phyloP scores from a whole-genome alignment of 2,329 filamentous ascomycete genomes.

The Xylaria sp. region DNA sequence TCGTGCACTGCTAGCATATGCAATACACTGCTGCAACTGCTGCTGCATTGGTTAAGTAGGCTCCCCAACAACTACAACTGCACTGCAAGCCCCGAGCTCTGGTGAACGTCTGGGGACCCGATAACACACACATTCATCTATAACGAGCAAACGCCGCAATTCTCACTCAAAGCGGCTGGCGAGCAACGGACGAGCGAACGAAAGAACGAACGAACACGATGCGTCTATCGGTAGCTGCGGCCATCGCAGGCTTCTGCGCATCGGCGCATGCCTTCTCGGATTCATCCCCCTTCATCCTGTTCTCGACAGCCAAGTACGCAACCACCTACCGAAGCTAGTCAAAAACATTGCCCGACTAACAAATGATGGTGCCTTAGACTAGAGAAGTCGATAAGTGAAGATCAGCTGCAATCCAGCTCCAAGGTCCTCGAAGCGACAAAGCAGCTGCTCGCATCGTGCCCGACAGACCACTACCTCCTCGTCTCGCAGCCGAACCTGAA shows the following conservation, averaged over 20 bases:
- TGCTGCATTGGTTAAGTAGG: constrained; percentile 11
- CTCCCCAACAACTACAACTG: constrained; percentile 10
- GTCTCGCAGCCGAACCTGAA: constrained; percentile 80
- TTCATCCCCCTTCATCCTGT: constrained; percentile 88
- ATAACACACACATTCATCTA: neutral
- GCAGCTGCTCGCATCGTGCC: constrained; percentile 71
- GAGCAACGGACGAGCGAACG: neutral
- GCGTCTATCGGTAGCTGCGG: constrained; percentile 63
- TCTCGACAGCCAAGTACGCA: constrained; percentile 83
- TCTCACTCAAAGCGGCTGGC: neutral
- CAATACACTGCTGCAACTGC: neutral
- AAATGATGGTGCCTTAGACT: constrained; percentile 34
- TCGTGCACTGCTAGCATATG: neutral
- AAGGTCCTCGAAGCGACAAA: constrained; percentile 57
- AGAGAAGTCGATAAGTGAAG: constrained; percentile 49
- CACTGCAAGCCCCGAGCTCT: constrained; percentile 21
- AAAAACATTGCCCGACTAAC: constrained; percentile 6
- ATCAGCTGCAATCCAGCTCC: constrained; percentile 60
- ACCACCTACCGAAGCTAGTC: neutral
- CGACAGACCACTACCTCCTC: constrained; percentile 79
- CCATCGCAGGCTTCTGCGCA: constrained; percentile 65
- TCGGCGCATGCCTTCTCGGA: constrained; percentile 79
- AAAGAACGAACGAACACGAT: constrained; percentile 51
- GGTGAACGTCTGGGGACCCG: neutral
- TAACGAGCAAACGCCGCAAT: constrained; percentile 5